Evolutionary conservation across 148 eudicot species (phyloP).

Genomic region (Mesembryanthemum crystallinum): DNA sequence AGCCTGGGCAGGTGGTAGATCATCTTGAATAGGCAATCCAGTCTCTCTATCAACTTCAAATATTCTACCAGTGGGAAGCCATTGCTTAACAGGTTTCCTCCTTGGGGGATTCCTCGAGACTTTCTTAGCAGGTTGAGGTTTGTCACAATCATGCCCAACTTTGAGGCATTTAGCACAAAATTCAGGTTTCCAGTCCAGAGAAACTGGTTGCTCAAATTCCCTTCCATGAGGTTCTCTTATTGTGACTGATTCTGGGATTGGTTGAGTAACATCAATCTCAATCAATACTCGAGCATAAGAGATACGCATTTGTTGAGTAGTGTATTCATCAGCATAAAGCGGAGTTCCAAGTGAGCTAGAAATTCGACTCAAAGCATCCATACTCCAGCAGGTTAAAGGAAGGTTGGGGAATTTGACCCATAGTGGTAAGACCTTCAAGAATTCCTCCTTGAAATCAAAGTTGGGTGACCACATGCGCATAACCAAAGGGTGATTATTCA

Average conservation of each 20-base stretch:
- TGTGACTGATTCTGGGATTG: background rate
- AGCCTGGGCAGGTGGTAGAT: too few species aligned
- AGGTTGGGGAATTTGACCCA: background rate
- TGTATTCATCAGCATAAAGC: background rate
- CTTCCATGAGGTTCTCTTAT: background rate
- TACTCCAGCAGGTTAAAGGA: background rate
- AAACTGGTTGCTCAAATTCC: background rate
- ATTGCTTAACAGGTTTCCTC: too few species aligned
- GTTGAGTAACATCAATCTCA: background rate
- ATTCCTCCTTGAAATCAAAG: background rate
- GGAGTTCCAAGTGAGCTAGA: background rate
- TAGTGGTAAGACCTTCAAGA: background rate
- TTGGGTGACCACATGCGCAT: background rate
- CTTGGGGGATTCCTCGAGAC: too few species aligned
- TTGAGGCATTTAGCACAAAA: background rate
- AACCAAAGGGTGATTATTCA: background rate
- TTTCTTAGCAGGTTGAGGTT: too few species aligned
- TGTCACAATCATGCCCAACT: background rate
- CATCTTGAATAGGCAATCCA: too few species aligned
- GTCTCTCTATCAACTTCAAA: too few species aligned
- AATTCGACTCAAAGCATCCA: background rate
- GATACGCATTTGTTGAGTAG: background rate
- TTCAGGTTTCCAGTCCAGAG: background rate
- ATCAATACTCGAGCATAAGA: background rate
- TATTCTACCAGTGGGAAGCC: too few species aligned